Conservation (phyloP, 305 asterid genomes). For the Fraxinus velutina region DNA sequence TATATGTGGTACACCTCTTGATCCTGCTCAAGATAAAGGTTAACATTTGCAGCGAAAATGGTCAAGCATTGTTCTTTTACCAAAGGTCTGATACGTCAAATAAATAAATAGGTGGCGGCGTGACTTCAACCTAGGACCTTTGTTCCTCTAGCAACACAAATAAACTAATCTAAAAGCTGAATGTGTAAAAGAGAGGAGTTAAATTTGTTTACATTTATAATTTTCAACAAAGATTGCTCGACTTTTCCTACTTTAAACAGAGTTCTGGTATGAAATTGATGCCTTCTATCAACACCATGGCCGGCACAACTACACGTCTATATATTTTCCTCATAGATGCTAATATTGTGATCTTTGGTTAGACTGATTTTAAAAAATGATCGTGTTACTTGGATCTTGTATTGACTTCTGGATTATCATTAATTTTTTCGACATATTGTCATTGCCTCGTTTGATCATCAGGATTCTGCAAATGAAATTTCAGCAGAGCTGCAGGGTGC, state of each 20-base stretch:
- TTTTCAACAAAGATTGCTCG: background rate
- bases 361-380: background rate
- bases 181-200: background rate
- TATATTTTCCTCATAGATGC: background rate
- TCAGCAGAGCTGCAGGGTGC: slow-evolving; percentile 82
- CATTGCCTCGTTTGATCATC: slow-evolving; percentile 21
- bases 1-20: background rate
- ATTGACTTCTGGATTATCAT: background rate
- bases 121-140: background rate
- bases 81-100: background rate
- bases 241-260: background rate
- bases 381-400: background rate
- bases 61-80: background rate
- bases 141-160: background rate
- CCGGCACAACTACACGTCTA: background rate
- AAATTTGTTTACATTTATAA: background rate
- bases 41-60: background rate
- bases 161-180: background rate
- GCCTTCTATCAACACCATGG: background rate
- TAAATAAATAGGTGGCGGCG: background rate
- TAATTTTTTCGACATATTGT: background rate
- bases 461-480: slow-evolving; percentile 85
- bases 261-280: background rate
- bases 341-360: background rate
- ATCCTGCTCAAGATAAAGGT: background rate